phyloP scores from a whole-genome alignment of 768 basidiomycete species.

The Naganishia friedmannii region DNA sequence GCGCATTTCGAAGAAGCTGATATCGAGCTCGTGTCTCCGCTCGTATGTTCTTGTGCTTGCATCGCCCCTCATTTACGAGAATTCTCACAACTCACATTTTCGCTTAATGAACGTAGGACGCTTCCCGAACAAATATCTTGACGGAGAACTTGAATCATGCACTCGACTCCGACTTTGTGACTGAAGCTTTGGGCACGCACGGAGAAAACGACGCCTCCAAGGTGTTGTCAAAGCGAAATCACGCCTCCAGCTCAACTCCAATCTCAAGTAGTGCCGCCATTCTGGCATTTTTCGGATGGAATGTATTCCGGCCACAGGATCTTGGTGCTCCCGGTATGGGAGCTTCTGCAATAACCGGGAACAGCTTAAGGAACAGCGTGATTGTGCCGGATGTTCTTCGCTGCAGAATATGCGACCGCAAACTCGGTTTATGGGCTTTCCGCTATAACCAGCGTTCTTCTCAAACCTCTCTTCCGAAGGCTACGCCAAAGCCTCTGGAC shows the following conservation, averaged over 20 bases:
- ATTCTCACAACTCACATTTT: neutral
- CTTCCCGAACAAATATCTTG: neutral
- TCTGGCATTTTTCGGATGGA: slow-evolving; percentile 19
- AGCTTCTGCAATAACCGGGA: neutral
- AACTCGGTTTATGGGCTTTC: slow-evolving; percentile 17
- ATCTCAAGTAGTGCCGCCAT: slow-evolving; percentile 11
- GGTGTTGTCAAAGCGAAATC: neutral
- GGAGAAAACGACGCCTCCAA: neutral
- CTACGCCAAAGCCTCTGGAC: slow-evolving; percentile 1
- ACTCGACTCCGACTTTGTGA: neutral
- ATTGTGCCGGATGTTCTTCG: slow-evolving; percentile 14
- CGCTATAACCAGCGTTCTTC: neutral
- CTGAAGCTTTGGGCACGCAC: neutral
- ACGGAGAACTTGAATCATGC: slow-evolving; percentile 1
- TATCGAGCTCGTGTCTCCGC: slow-evolving; percentile 14
- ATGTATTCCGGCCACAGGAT: neutral
- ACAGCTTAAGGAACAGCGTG: neutral
- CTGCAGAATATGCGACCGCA: slow-evolving; percentile 18
- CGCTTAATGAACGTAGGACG: neutral
- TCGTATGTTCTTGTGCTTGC: neutral
- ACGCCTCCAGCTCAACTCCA: slow-evolving; percentile 1
- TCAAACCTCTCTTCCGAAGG: neutral
- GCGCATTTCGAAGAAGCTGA: slow-evolving; percentile 23
- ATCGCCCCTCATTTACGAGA: neutral
- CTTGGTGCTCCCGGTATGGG: too few relatives aligned